These are phyloP conservation scores for Kodamaea alishanica DNA, from an alignment of 1,139 yeast species.

Conservation along the genomic window DNA sequence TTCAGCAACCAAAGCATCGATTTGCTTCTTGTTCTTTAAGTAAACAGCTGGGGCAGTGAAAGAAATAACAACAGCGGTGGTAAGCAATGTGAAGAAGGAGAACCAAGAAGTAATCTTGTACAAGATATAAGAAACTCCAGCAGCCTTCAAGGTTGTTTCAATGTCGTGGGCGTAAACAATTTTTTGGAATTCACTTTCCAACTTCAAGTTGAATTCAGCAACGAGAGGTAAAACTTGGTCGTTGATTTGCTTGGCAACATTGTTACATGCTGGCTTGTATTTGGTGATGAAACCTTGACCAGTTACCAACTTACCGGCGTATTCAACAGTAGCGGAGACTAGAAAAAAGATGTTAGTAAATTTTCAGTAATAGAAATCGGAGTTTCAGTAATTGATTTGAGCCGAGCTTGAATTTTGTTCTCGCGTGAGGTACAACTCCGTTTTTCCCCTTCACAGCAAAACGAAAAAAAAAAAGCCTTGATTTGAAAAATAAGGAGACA, in stretches of 20 bases:
- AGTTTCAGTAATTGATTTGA: background rate
- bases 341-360: slow-evolving; percentile 17
- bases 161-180: slow-evolving; percentile 64
- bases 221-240: slow-evolving; percentile 40
- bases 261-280: slow-evolving; percentile 48
- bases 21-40: slow-evolving; percentile 69
- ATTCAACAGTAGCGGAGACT: slow-evolving; percentile 67
- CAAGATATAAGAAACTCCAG: slow-evolving; percentile 58
- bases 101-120: slow-evolving; percentile 76
- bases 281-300: slow-evolving; percentile 72
- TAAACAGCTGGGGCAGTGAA: slow-evolving; percentile 79
- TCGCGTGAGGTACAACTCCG: too few species aligned
- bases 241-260: slow-evolving; percentile 41
- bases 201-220: slow-evolving; percentile 38
- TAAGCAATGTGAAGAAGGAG: slow-evolving; percentile 65
- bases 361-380: slow-evolving; percentile 8
- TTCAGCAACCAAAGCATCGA: slow-evolving; percentile 68
- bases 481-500: background rate
- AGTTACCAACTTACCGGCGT: slow-evolving; percentile 58
- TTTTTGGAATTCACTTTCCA: slow-evolving; percentile 53
- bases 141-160: slow-evolving; percentile 69
- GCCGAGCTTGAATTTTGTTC: background rate
- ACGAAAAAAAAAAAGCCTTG: background rate
- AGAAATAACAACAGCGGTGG: slow-evolving; percentile 54
- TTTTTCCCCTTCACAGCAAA: background rate